Conservation (phyloP, 352 stramenopile genomes). For the Pythium aquatile region DNA sequence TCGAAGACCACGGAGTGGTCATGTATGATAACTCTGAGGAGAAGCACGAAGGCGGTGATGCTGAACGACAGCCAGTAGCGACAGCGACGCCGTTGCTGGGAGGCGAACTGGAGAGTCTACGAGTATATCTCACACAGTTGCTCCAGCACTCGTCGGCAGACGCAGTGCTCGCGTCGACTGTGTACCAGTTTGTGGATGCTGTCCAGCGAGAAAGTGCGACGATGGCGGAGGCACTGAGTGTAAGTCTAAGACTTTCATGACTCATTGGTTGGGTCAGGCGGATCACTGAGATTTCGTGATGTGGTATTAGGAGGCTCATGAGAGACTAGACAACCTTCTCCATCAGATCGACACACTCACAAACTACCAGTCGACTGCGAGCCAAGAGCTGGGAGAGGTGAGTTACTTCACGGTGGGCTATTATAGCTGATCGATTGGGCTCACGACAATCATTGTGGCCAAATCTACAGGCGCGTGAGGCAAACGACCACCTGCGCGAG, state of each 20-base stretch:
- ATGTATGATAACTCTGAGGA: slow-evolving; percentile 9
- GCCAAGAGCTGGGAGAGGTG: slow-evolving; percentile 26
- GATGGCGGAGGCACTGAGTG: background rate
- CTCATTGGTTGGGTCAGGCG: background rate
- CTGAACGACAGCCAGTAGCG: background rate
- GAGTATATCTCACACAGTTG: slow-evolving; percentile 18
- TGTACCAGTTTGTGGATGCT: slow-evolving; percentile 27
- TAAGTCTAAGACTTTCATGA: slow-evolving; percentile 5
- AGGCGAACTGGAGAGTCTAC: slow-evolving; percentile 16
- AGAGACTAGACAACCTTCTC: slow-evolving; percentile 20
- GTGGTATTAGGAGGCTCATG: slow-evolving; percentile 12
- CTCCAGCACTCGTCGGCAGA: slow-evolving; percentile 15
- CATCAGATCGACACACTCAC: slow-evolving; percentile 25
- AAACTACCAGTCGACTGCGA: slow-evolving; percentile 12
- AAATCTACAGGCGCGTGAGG: slow-evolving; percentile 30
- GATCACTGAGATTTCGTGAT: background rate
- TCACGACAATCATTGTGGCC: background rate
- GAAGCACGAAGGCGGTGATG: background rate
- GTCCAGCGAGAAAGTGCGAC: slow-evolving; percentile 10
- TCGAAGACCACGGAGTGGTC: background rate
- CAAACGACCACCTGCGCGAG: slow-evolving; percentile 21
- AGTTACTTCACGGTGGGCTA: background rate
- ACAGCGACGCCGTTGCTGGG: background rate
- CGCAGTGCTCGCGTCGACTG: slow-evolving; percentile 15
- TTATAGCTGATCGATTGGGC: background rate